phyloP scores from a whole-genome alignment of 345 rosid genomes.

The Hibiscus mutabilis region DNA sequence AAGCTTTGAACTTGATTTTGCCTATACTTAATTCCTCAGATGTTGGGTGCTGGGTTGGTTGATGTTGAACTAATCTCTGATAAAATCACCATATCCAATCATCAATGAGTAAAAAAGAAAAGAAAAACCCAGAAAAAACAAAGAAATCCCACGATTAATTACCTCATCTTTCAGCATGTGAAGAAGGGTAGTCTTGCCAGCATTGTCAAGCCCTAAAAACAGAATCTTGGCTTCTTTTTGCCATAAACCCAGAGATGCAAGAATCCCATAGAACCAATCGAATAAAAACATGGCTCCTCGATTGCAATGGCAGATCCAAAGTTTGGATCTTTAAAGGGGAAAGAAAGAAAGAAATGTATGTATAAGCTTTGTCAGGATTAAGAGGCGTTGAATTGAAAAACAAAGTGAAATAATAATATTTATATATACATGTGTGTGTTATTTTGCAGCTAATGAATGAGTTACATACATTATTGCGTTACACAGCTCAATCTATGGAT shows the following conservation, averaged over 20 bases:
- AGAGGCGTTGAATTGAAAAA: neutral
- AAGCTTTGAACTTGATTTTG: conserved; percentile 79
- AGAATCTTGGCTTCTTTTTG: conserved; percentile 93
- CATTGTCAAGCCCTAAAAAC: conserved; percentile 88
- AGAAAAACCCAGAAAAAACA: conserved; percentile 3
- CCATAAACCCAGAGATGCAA: conserved; percentile 77
- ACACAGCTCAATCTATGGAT: neutral
- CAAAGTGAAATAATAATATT: neutral
- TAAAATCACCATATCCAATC: conserved; percentile 2
- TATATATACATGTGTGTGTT: neutral
- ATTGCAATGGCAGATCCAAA: conserved; percentile 7
- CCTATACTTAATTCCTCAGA: conserved; percentile 77
- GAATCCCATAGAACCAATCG: conserved; percentile 86
- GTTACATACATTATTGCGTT: neutral
- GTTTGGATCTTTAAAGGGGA: conserved; percentile 1
- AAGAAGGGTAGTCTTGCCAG: conserved; percentile 94
- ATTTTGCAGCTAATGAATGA: neutral
- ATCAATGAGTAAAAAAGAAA: neutral
- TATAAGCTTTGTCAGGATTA: neutral
- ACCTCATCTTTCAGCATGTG: conserved; percentile 98
- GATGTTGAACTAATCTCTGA: conserved; percentile 73
- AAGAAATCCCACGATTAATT: neutral
- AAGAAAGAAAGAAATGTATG: neutral
- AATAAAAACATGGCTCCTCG: conserved; percentile 50
- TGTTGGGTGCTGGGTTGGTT: conserved; percentile 71